A percentile compares a stretch with the other conserved stretches of the same genome.
phyloP scores from a whole-genome alignment of 805 yeast genomes.

The Hanseniaspora hatyaiensis region DNA sequence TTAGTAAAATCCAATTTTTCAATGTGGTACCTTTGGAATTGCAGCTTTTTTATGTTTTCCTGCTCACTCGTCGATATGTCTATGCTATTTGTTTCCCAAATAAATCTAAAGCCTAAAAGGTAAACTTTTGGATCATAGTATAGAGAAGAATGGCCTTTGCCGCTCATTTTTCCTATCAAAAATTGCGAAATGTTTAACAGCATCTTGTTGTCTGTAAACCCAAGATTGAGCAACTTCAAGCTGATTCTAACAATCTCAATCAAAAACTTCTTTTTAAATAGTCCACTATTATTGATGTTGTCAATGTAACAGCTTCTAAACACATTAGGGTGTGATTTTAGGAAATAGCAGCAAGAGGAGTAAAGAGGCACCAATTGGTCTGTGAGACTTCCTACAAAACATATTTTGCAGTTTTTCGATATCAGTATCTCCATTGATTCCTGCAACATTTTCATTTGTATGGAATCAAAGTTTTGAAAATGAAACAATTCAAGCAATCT shows the following conservation, averaged over 20 bases:
- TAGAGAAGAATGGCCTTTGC: conserved; percentile 87
- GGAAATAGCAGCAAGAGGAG: conserved; percentile 60
- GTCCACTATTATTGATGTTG: conserved; percentile 35
- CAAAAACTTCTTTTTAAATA: conserved; percentile 70
- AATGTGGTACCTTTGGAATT: conserved; percentile 10
- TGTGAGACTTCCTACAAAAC: conserved; percentile 78
- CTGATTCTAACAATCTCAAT: conserved; percentile 63
- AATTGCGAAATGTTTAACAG: conserved; percentile 69
- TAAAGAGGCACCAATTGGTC: conserved; percentile 91
- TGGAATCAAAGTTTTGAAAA: conserved; percentile 63
- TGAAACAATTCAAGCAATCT: conserved; percentile 79
- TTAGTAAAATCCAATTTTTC: conserved; percentile 15
- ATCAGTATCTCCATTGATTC: conserved; percentile 56
- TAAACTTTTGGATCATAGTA: conserved; percentile 80
- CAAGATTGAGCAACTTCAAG: conserved; percentile 60
- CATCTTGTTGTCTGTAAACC: conserved; percentile 75
- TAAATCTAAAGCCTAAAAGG: conserved; percentile 61
- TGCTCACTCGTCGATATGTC: not conserved
- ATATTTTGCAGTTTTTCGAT: conserved; percentile 56
- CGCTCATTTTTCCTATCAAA: conserved; percentile 81
- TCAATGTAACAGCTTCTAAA: conserved; percentile 84
- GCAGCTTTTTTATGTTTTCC: too few species aligned
- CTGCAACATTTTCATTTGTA: conserved; percentile 59
- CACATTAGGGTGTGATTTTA: conserved; percentile 72
- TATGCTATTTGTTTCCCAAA: conserved; percentile 52